These are phyloP conservation scores for Suillus fuscotomentosus DNA, from an alignment of 768 basidiomycete species.

Conservation along the genomic window DNA sequence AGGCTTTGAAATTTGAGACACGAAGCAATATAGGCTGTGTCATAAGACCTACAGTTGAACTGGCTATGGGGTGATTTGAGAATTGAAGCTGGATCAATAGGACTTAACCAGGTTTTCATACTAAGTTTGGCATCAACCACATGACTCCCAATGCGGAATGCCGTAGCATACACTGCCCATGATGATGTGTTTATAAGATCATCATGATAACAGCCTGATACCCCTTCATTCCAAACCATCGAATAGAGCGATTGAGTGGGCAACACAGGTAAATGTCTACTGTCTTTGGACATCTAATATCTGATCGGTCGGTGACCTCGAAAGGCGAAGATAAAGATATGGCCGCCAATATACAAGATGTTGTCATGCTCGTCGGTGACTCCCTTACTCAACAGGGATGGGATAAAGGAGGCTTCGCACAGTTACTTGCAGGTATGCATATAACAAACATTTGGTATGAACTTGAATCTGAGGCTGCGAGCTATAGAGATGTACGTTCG, in stretches of 20 bases:
- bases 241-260: background rate
- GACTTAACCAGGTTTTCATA: too few species aligned
- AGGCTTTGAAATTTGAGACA: constrained; percentile 76
- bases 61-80: background rate
- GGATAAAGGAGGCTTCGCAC: constrained; percentile 61
- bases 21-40: constrained; percentile 51
- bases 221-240: background rate
- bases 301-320: background rate
- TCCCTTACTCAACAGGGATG: constrained; percentile 75
- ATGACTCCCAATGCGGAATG: constrained; percentile 5
- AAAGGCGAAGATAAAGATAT: constrained; percentile 31
- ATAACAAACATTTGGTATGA: background rate
- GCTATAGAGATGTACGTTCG: constrained; percentile 69
- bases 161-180: background rate
- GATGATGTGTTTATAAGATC: constrained; percentile 7
- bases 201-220: background rate
- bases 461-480: constrained; percentile 1
- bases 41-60: background rate
- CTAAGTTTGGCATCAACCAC: background rate
- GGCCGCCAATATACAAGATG: constrained; percentile 59
- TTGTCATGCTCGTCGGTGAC: constrained; percentile 77
- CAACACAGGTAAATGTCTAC: background rate
- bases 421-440: constrained; percentile 50
- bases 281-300: background rate
- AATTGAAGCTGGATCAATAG: background rate